Percentiles rank a stretch among this genome's conserved stretches.
These are phyloP conservation scores for Cordyceps javanica DNA, from an alignment of 2,329 filamentous ascomycete species.

Conservation along the genomic window DNA sequence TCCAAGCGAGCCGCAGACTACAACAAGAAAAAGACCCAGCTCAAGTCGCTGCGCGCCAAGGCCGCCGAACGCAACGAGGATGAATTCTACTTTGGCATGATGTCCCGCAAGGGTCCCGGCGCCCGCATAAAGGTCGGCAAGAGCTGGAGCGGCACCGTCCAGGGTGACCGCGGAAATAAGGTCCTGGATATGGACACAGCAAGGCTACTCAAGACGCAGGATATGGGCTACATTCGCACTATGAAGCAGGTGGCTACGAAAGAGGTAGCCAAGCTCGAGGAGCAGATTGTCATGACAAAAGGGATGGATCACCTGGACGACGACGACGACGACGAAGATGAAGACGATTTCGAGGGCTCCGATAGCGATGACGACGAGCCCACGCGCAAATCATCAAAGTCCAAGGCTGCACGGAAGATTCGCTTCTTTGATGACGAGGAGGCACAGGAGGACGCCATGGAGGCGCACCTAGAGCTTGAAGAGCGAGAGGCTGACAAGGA, in stretches of 20 bases:
- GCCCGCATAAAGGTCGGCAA: slow-evolving; percentile 43
- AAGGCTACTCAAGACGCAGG: slow-evolving; percentile 62
- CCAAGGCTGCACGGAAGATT: slow-evolving; percentile 40
- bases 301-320: slow-evolving; percentile 32
- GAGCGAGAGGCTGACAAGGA: slow-evolving; percentile 22
- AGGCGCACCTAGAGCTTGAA: slow-evolving; percentile 24
- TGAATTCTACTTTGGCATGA: slow-evolving; percentile 69
- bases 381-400: slow-evolving; percentile 23
- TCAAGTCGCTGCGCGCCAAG: slow-evolving; percentile 55
- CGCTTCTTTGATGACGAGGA: slow-evolving; percentile 42
- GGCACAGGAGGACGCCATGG: slow-evolving; percentile 27
- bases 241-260: slow-evolving; percentile 54
- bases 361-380: slow-evolving; percentile 27
- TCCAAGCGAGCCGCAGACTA: slow-evolving; percentile 59
- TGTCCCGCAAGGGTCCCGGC: slow-evolving; percentile 53
- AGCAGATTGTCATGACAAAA: slow-evolving; percentile 41
- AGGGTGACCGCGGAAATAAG: slow-evolving; percentile 52
- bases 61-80: slow-evolving; percentile 62
- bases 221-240: slow-evolving; percentile 58
- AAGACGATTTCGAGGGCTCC: slow-evolving; percentile 25
- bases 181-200: slow-evolving; percentile 51
- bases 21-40: slow-evolving; percentile 57
- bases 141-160: slow-evolving; percentile 48
- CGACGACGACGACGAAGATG: slow-evolving; percentile 26
- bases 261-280: slow-evolving; percentile 50